A percentile compares a stretch with the other conserved stretches of the same genome.
Evolutionary conservation across 108 stramenopile species (phyloP).

Genomic region (Aureococcus anophagefferens): DNA sequence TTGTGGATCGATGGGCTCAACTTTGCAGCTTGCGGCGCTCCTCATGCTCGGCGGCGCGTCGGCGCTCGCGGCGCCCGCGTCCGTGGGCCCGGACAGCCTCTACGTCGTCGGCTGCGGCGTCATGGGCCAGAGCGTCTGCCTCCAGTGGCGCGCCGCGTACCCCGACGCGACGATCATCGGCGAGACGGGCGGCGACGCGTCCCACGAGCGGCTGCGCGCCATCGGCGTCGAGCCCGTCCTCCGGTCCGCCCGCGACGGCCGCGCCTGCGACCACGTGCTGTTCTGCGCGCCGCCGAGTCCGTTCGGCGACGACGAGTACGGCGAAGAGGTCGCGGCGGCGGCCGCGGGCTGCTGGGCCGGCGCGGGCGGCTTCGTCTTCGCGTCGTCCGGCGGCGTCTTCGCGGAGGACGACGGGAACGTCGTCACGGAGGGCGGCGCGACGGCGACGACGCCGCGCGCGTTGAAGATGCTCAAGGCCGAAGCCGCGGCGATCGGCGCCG

Average conservation of each 20-base stretch:
- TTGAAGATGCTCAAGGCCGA: neutral
- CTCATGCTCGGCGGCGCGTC: too few species aligned
- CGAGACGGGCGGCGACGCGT: too few species aligned
- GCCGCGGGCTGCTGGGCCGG: neutral
- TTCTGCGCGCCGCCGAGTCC: neutral
- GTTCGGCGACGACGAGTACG: neutral
- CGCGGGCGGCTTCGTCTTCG: neutral
- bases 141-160: too few species aligned
- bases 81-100: too few species aligned
- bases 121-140: too few species aligned
- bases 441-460: neutral
- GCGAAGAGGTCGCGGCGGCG: neutral
- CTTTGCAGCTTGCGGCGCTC: too few species aligned
- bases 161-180: too few species aligned
- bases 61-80: too few species aligned
- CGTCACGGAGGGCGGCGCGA: neutral
- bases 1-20: too few species aligned
- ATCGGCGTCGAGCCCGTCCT: too few species aligned
- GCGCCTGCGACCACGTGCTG: neutral
- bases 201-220: too few species aligned
- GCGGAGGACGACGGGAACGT: neutral
- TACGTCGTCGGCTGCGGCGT: too few species aligned
- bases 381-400: neutral
- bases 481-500: neutral
- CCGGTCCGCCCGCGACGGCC: neutral